phyloP scores from a whole-genome alignment of 441 rosid species.

The Eutrema salsugineum region DNA sequence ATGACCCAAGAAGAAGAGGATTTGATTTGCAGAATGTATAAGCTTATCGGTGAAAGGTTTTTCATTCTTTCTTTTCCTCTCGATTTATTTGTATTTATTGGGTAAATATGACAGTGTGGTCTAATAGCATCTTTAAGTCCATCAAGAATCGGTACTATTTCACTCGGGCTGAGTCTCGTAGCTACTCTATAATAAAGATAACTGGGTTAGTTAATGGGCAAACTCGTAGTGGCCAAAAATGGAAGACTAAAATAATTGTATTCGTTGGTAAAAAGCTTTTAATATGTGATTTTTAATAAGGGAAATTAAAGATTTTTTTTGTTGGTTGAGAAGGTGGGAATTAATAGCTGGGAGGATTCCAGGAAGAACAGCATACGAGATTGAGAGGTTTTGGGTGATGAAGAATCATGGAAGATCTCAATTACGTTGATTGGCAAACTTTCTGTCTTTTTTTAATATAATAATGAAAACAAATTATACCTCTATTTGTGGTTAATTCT shows the following conservation, averaged over 20 bases:
- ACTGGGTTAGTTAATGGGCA: too few relatives aligned
- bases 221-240: too few relatives aligned
- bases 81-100: neutral
- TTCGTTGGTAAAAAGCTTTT: neutral
- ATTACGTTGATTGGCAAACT: constrained; percentile 13
- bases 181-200: too few relatives aligned
- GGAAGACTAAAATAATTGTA: too few relatives aligned
- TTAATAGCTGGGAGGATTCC: constrained; percentile 67
- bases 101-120: too few relatives aligned
- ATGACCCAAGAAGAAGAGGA: constrained; percentile 46
- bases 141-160: too few relatives aligned
- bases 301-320: neutral
- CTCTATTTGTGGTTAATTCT: constrained; percentile 3
- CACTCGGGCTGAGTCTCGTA: too few relatives aligned
- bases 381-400: constrained; percentile 56
- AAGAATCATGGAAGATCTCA: constrained; percentile 26
- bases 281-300: neutral
- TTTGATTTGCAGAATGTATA: constrained; percentile 33
- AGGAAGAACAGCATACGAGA: constrained; percentile 61
- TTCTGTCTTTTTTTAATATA: neutral
- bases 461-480: neutral
- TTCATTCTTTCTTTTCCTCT: neutral
- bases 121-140: too few relatives aligned
- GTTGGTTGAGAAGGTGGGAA: constrained; percentile 40
- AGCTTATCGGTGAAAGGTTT: constrained; percentile 39